phyloP scores from a whole-genome alignment of 2,329 filamentous ascomycete species.

The Nemania bipapillata region DNA sequence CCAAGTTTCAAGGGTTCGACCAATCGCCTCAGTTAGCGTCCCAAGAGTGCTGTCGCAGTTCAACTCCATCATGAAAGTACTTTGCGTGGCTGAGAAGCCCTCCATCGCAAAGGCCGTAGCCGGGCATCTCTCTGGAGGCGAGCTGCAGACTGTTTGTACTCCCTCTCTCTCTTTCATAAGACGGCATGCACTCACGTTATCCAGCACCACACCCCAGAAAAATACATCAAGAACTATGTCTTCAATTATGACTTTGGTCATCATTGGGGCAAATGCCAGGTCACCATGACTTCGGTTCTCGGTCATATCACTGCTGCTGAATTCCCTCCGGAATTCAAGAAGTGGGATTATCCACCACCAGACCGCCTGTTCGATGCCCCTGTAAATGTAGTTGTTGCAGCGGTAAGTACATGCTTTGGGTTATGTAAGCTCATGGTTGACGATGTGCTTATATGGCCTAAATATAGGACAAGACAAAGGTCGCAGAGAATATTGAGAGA shows the following conservation, averaged over 20 bases:
- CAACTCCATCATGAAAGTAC: slow-evolving; percentile 61
- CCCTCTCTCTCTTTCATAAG: slow-evolving; percentile 25
- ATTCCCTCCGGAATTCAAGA: slow-evolving; percentile 77
- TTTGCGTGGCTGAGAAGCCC: slow-evolving; percentile 87
- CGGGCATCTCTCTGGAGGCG: slow-evolving; percentile 83
- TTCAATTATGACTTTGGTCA: slow-evolving; percentile 89
- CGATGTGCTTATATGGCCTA: slow-evolving; percentile 18
- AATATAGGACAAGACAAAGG: slow-evolving; percentile 75
- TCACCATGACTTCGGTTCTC: slow-evolving; percentile 92
- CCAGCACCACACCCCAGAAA: slow-evolving; percentile 74
- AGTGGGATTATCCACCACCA: slow-evolving; percentile 85
- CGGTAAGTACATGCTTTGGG: slow-evolving; percentile 59
- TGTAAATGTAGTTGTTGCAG: slow-evolving; percentile 73
- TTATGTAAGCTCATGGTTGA: neutral
- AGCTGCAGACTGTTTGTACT: slow-evolving; percentile 73
- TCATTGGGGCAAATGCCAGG: slow-evolving; percentile 81
- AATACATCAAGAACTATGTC: slow-evolving; percentile 92
- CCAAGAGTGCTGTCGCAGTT: slow-evolving; percentile 31
- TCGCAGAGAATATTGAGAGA: slow-evolving; percentile 85
- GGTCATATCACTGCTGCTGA: slow-evolving; percentile 87
- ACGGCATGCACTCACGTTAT: slow-evolving; percentile 31
- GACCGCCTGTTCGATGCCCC: slow-evolving; percentile 82
- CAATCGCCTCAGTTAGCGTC: slow-evolving; percentile 34
- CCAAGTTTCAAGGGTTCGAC: slow-evolving; percentile 27
- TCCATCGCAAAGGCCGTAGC: slow-evolving; percentile 96